Evolutionary conservation across 1,139 yeast genomes (phyloP), one percentile per base, ranked within the genome.

Genomic region (Candida freyschussii): DNA sequence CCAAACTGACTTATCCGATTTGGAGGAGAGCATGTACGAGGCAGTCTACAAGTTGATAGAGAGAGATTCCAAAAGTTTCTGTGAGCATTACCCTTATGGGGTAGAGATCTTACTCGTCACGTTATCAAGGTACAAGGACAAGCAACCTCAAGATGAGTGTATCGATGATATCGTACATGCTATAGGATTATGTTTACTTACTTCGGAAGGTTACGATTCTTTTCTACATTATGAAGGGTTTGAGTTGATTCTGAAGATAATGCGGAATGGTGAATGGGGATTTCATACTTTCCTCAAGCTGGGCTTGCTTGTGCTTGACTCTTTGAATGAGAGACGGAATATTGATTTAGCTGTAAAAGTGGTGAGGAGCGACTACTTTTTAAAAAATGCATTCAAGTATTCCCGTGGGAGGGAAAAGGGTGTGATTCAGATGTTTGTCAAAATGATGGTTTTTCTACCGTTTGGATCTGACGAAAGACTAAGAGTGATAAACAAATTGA

Each of bases 391-490:
- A 3, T 39, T 43, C 31, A 41, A 37, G 23, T 21, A 24, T 20
- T 29, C 39, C 20, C 17, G 18, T 13, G 35, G 34, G 6, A 28
- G 27, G 13, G 32, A 28, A 15, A 37, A 30, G 26, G 12, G 15
- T 21, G 26, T 24, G 13, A 12, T 37, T 9, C 33, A 30, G 16
- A 14, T 33, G 7, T 26, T 30, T 13, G 27, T 12, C 3, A 33
- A 28, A 26, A 17, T 43, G 13, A 26, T 43, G 27, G 35, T 35
- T 7, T 39, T 36, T 18, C 18, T 43, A 13, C 44, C 47, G 4
- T 41, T 39, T 19, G 32, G 33, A 6, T 43, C 45, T 1, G 37
- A 39, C 25, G 42, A 43, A 22, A 33, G 47, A 28, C 19, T 41
- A 12, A 32, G 47, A 29, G 37, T 43, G 17, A 36, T 43, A 8